Base-by-base conservation (phyloP, 306 rosid genomes). In the Medicago ruthenica region DNA sequence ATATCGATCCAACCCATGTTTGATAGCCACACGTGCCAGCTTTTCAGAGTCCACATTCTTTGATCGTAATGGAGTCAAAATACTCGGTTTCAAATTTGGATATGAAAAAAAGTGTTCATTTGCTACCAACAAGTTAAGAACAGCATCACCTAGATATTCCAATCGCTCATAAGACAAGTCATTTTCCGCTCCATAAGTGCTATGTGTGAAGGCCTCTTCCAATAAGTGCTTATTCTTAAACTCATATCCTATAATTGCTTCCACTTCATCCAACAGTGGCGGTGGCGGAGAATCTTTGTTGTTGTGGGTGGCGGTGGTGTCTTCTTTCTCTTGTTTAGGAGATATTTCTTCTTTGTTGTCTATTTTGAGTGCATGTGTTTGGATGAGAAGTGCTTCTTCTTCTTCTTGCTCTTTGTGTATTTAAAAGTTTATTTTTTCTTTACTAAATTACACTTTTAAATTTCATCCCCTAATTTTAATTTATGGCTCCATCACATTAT, bases 141-240 rank as follows among this genome's bases (percentile, higher is more conserved):
- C 48, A 9, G 27, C 13, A 3, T 37, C 69, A 0, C 69, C 69
- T 0, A 63, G 0, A 1, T 64, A 64, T 42, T 64, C 51, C 14
- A 39, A 39, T 1, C 34, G 51, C 31, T 39, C 48, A 17, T 39
- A 64, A 11, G 15, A 62, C 8, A 36, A 5, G 3, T 10, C 11
- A 5, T 63, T 36, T 2, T 36, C 24, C 6, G 17, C 40, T 0
- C 9, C 14, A 0, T 10, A 64, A 39, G 50, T 37, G 8, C 2
- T 37, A 21, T 64, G n/a, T 5, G 70, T 39, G 21, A 64, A 64
- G 7, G 70, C 50, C 2, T 17, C 31, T 64, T 37, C 70, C n/a
- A 64, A 64, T 64, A 64, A 64, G 8, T 18, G 9, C 5, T 64
- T 39, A 64, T 64, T 11, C 27, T 64, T 39, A 16, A 64, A 64